Evolutionary conservation across 352 stramenopile species (phyloP), one percentile per base, ranked within the genome.

Genomic region (Pelagophyceae sp.): DNA sequence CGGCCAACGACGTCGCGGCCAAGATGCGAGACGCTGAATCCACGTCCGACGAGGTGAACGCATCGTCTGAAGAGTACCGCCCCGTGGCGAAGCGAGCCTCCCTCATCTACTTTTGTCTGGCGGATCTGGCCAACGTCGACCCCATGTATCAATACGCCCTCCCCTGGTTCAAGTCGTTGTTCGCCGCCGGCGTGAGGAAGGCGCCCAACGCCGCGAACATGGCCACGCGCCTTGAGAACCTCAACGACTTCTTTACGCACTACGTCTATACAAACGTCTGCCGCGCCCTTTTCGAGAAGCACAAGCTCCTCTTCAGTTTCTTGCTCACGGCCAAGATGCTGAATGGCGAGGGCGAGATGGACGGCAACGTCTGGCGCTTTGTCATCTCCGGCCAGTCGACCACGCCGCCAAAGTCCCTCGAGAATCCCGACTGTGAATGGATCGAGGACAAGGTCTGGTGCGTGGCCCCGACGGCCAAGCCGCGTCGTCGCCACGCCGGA

Each of bases 101-200:
- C 84, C 92, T 92, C 77, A 83, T 98, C 54, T 98, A 97, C 83
- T 98, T 98, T 80, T 94, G 91, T 61, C 95, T 98, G 63, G 90
- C 91, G 0, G 91, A 97, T 54, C 83, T 98, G 31, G 90, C 87
- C 6, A 89, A 92, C 31, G 93, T 98, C 23, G 93, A 97, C 69
- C 93, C 93, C 0, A 98, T 98, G 93, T 98, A 98, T 82, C 90
- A 97, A 84, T 98, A 97, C 84, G 92, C 90, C 27, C 89, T 98
- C 31, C 89, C 96, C 72, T 98, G 93, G 92, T 98, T 97, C 81
- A 97, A 96, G 80, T 92, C 93, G 61, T 83, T 98, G 31, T 98
- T 97, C 87, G 95, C 50, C 90, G 93, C 63, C 87, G 93, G 1
- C 95, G 98, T 77, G 84, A 87, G 25, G 85, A 91, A 11, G 45